Base-by-base conservation (phyloP, 805 yeast genomes). In the Cyberlindnera mrakii region DNA sequence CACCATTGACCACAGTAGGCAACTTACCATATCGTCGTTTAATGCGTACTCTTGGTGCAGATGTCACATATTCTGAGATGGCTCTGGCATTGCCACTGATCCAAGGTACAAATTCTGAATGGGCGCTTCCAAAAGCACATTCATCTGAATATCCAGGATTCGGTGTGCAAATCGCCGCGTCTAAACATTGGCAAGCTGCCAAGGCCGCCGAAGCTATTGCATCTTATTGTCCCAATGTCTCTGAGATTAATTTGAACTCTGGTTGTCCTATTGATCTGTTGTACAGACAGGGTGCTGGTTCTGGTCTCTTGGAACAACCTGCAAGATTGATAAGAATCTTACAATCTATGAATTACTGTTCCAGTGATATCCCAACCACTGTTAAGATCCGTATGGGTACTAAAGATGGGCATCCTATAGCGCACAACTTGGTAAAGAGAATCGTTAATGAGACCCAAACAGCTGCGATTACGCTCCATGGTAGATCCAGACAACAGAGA, bases 1-100 rank as follows among this genome's bases (percentile, higher is more conserved):
- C 97, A 2, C 99, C 99, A 2, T 73, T 93, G 49, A 95, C 99
- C 30, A 93, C 99, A 0, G 99, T 93, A 6, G 99, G 99, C 18
- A 93, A 93, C 64, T 71, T 93, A 55, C 99, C 99, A 14, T 93
- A 78, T 66, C 82, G 99, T 63, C 75, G 98, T 54, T 72, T 93
- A 47, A 90, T 93, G 96, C 84, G 82, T 56, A 74, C 82, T 1
- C 64, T 88, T 30, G 97, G 97, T 15, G 96, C 96, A 11, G 97
- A 93, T 55, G 75, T 89, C 15, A 93, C 99, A 0, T 93, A 86
- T 60, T 77, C 90, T 33, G 99, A 93, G 66, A 93, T 93, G 99
- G 97, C 98, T 0, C 70, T 93, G 31, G 69, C 85, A 2, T 67
- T 86, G 40, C 97, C 98, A 1, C 67, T 93, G 41, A 67, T 93